These are phyloP conservation scores for Serendipita vermifera DNA, from an alignment of 768 basidiomycete species.

Conservation along the genomic window DNA sequence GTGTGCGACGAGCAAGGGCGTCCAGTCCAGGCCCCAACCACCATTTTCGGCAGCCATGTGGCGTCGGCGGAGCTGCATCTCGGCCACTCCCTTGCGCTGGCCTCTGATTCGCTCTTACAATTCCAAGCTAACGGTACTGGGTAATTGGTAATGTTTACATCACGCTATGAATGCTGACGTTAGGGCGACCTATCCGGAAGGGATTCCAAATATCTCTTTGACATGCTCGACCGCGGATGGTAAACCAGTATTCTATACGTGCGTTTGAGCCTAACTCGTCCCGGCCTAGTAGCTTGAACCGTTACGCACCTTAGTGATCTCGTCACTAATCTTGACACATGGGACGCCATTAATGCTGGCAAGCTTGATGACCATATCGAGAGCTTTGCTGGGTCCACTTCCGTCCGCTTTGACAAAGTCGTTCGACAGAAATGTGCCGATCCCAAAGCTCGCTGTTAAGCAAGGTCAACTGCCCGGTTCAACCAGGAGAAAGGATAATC, in stretches of 20 bases:
- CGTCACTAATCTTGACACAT: slow-evolving; percentile 92
- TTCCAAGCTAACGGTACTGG: too few species aligned
- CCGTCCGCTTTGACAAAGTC: slow-evolving; percentile 44
- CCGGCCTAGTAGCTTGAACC: not conserved
- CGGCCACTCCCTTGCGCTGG: too few species aligned
- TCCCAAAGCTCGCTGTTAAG: slow-evolving; percentile 68
- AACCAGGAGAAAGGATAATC: slow-evolving; percentile 13
- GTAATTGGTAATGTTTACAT: too few species aligned
- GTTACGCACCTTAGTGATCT: slow-evolving; percentile 55
- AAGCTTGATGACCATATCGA: slow-evolving; percentile 95
- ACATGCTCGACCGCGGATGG: slow-evolving; percentile 42
- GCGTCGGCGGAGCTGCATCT: too few species aligned
- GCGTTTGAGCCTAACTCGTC: not conserved
- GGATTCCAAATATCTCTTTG: slow-evolving; percentile 30
- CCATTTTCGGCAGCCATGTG: too few species aligned
- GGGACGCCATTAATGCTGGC: slow-evolving; percentile 54
- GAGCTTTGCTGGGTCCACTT: slow-evolving; percentile 55
- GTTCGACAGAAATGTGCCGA: slow-evolving; percentile 86
- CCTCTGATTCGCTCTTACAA: too few species aligned
- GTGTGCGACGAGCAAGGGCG: too few species aligned
- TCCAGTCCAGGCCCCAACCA: too few species aligned
- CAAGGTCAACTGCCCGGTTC: not conserved
- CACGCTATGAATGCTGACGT: too few species aligned
- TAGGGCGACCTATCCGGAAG: not conserved
- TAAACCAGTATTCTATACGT: slow-evolving; percentile 53